A percentile compares a stretch with the other conserved stretches of the same genome.
Evolutionary conservation across 306 rosid genomes (phyloP).

Genomic region (Ochetophila trinervis): DNA sequence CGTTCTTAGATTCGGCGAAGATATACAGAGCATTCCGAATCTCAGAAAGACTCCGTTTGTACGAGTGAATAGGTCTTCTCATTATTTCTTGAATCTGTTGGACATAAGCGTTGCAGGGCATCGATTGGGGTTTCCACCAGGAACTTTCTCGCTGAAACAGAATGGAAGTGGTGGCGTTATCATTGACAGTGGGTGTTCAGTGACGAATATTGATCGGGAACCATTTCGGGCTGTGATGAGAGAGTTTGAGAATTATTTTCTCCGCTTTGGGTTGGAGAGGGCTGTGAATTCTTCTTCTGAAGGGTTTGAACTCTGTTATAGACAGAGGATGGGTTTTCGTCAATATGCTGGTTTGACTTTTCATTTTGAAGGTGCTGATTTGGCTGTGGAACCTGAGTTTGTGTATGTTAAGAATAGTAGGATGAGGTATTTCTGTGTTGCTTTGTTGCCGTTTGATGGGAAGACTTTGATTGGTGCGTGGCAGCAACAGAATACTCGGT

Average conservation of each 20-base stretch:
- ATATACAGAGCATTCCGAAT: not conserved
- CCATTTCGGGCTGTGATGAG: constrained; percentile 1
- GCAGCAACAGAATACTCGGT: constrained; percentile 21
- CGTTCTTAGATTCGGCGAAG: constrained; percentile 11
- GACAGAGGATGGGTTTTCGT: not conserved
- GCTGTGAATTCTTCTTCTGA: not conserved
- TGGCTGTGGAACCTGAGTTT: not conserved
- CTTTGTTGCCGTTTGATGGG: not conserved
- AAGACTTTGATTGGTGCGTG: constrained; percentile 19
- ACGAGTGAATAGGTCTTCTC: not conserved
- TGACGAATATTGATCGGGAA: not conserved
- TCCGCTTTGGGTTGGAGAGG: not conserved
- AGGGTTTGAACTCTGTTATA: constrained; percentile 16
- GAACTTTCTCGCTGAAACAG: not conserved
- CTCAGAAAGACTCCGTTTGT: not conserved
- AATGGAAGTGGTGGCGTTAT: constrained; percentile 15
- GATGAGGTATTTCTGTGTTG: constrained; percentile 17
- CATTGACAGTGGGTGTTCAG: constrained; percentile 19
- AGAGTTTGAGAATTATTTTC: constrained; percentile 10
- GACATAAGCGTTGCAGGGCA: constrained; percentile 12
- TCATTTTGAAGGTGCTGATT: constrained; percentile 26
- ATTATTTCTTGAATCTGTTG: constrained; percentile 7
- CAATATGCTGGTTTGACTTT: constrained; percentile 1
- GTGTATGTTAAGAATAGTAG: not conserved
- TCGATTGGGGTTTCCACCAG: not conserved